These are phyloP conservation scores for Miscanthus lutarioriparius DNA, from an alignment of 176 grass and related monocot genomes.

Conservation along the genomic window DNA sequence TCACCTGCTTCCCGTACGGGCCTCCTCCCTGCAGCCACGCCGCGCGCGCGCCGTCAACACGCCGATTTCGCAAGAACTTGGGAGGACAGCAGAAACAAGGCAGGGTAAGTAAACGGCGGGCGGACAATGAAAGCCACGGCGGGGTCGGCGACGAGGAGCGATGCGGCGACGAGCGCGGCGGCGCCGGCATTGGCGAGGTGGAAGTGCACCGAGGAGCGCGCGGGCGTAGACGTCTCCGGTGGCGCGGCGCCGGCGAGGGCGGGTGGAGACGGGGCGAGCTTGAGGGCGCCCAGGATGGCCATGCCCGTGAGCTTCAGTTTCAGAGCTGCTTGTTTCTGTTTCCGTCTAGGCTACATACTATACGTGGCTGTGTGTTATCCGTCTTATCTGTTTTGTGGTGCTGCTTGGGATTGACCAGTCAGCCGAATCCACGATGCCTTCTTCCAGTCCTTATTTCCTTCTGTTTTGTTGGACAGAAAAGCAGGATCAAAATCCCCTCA, in stretches of 20 bases:
- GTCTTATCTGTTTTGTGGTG: constrained; percentile 30
- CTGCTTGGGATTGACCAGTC: neutral
- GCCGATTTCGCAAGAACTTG: neutral
- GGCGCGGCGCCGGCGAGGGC: neutral
- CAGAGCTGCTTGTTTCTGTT: neutral
- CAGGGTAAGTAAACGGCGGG: neutral
- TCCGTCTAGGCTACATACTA: neutral
- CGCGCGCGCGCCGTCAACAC: neutral
- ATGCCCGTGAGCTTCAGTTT: constrained; percentile 11
- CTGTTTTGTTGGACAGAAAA: too few relatives aligned
- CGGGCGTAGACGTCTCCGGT: neutral
- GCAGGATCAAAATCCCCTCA: too few relatives aligned
- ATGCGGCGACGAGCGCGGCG: constrained; percentile 60
- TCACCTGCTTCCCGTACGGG: constrained; percentile 83
- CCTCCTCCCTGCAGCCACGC: constrained; percentile 66
- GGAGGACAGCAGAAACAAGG: neutral
- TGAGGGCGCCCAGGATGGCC: constrained; percentile 36
- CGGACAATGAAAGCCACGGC: constrained; percentile 78
- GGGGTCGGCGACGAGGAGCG: constrained; percentile 68
- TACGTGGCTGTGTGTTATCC: constrained; percentile 34
- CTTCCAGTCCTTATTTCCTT: too few relatives aligned
- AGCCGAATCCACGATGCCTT: neutral
- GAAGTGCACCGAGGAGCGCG: constrained; percentile 35
- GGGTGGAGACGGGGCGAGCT: constrained; percentile 19
- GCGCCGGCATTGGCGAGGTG: constrained; percentile 49